phyloP scores from a whole-genome alignment of 1,139 yeast genomes.

The Suhomyces maxii region DNA sequence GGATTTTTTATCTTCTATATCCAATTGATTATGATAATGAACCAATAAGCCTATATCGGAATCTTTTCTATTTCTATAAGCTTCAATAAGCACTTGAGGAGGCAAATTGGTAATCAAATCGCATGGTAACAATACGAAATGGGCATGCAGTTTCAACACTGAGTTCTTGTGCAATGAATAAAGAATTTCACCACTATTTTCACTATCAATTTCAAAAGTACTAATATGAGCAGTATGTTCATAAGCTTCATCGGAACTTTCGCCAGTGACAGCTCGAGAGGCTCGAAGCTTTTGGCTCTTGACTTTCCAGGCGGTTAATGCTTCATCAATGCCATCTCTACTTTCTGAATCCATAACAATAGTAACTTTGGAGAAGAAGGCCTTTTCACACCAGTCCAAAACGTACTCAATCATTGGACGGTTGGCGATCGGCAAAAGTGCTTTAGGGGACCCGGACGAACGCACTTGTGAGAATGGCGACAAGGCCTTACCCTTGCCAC shows the following conservation, averaged over 20 bases:
- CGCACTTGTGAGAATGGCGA: constrained; percentile 67
- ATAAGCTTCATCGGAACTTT: constrained; percentile 1
- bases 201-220: constrained; percentile 47
- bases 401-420: constrained; percentile 88
- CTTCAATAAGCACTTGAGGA: constrained; percentile 84
- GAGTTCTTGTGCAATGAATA: constrained; percentile 45
- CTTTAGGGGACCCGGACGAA: constrained; percentile 70
- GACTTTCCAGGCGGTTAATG: constrained; percentile 52
- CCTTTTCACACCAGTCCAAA: constrained; percentile 90
- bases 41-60: constrained; percentile 71
- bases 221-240: constrained; percentile 29
- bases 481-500: constrained; percentile 79
- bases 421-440: constrained; percentile 86
- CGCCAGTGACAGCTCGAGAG: constrained; percentile 1
- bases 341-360: constrained; percentile 35
- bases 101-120: constrained; percentile 91
- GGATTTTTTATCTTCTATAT: constrained; percentile 71
- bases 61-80: constrained; percentile 68
- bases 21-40: constrained; percentile 69
- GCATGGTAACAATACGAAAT: constrained; percentile 85
- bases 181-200: constrained; percentile 66
- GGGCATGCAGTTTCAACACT: constrained; percentile 33
- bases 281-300: constrained; percentile 12
- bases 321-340: constrained; percentile 26
- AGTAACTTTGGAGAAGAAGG: constrained; percentile 63